Evolutionary conservation across 2,329 filamentous ascomycete species (phyloP), one percentile per base, ranked within the genome.

Genomic region (Fusarium sp.): DNA sequence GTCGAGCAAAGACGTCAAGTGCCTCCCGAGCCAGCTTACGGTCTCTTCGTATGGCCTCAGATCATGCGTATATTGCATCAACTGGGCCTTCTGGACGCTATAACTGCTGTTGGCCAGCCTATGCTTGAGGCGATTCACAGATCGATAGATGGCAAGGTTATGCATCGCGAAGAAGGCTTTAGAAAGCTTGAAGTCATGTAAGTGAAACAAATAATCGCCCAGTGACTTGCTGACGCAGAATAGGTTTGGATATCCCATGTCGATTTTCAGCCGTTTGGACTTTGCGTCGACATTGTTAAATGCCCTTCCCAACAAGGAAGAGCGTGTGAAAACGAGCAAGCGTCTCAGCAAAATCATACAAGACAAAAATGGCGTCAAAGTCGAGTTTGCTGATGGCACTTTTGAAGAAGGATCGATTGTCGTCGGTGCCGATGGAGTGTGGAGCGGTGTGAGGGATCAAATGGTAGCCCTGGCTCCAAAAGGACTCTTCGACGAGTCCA

Each of bases 1-100:
- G 49, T 68, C 11, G 66, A 68, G 7, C 66, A 69, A 30, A 55
- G 66, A 50, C 25, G 65, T 0, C 65, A 68, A 38, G 43, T 68
- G 1, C 49, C 65, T 2, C 66, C 65, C 0, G 66, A 68, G 1
- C 65, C 66, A 8, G 52, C 66, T 55, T 68, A 68, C 6, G 66
- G 65, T 1, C 22, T 68, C 0, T 68, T 68, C 4, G 5, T 68
- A 9, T 68, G 66, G 66, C 66, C 66, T 30, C 66, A 68, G 3
- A 66, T 66, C 6, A 50, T 66, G 49, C 27, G 66, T 11, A 66
- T 60, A 1, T 60, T 68, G 3, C 59, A 68, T 5, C 66, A 68
- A 10, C 8, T 69, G 5, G 66, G 53, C 0, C 15, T 68, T 10
- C 65, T 65, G 1, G 65, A 68, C 4, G 40, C 12, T 5, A 46